Conservation (phyloP, 2,329 filamentous ascomycete species). For the Mycosphaerella arachidis region DNA sequence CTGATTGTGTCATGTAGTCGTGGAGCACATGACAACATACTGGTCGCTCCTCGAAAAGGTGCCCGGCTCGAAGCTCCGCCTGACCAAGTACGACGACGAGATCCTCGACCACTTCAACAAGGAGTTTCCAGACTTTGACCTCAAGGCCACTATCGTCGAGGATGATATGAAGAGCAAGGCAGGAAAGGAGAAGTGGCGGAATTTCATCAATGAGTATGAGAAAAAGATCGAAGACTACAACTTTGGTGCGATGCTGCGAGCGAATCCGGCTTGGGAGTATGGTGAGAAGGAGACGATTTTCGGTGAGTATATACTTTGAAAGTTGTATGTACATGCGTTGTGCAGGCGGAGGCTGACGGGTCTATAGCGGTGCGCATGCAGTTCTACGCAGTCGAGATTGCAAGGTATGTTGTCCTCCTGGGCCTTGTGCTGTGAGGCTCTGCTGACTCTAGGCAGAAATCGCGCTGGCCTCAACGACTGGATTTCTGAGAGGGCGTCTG, state of each 20-base stretch:
- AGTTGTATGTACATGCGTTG: neutral
- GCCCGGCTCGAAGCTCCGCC: slow-evolving; percentile 77
- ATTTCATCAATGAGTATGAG: slow-evolving; percentile 90
- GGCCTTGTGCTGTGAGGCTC: neutral
- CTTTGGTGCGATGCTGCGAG: slow-evolving; percentile 89
- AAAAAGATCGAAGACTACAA: slow-evolving; percentile 96
- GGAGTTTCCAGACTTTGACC: slow-evolving; percentile 91
- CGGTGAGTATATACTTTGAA: slow-evolving; percentile 49
- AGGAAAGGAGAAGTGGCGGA: slow-evolving; percentile 91
- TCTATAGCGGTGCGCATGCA: slow-evolving; percentile 65
- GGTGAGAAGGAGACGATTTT: slow-evolving; percentile 88
- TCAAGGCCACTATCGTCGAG: slow-evolving; percentile 74
- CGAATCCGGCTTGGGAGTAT: slow-evolving; percentile 76
- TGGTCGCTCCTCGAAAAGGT: slow-evolving; percentile 92
- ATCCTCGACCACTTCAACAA: slow-evolving; percentile 84
- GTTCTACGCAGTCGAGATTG: slow-evolving; percentile 75
- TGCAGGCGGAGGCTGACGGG: neutral
- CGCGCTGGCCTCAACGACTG: slow-evolving; percentile 88
- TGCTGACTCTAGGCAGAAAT: slow-evolving; percentile 53
- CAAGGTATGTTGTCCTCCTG: slow-evolving; percentile 49
- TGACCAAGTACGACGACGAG: slow-evolving; percentile 93
- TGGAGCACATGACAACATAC: slow-evolving; percentile 95
- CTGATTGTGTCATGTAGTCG: slow-evolving; percentile 48
- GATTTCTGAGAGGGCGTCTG: slow-evolving; percentile 76
- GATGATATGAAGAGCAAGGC: slow-evolving; percentile 96